A percentile compares a stretch with the other conserved stretches of the same genome.
Evolutionary conservation across 352 stramenopile species (phyloP).

Genomic region (Aphanomyces astaci): DNA sequence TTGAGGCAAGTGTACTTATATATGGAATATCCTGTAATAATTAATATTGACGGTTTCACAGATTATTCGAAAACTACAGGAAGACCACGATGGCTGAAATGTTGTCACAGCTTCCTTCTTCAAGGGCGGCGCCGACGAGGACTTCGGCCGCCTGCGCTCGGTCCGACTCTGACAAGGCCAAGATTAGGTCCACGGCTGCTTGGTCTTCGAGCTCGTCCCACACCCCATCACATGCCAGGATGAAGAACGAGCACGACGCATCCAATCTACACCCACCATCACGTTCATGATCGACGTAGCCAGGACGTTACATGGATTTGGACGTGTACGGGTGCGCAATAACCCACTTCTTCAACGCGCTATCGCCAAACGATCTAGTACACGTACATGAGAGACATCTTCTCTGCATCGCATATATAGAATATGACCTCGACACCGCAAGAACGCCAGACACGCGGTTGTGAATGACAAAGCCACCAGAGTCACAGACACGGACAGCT

Average conservation of each 20-base stretch:
- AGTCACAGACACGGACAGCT: conserved; percentile 42
- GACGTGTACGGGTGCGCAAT: conserved; percentile 39
- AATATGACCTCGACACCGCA: conserved; percentile 61
- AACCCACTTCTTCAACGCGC: conserved; percentile 65
- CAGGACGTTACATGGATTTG: conserved; percentile 33
- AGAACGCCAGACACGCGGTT: conserved; percentile 61
- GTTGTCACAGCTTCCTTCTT: conserved; percentile 59
- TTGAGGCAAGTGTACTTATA: too few relatives aligned
- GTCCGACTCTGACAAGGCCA: conserved; percentile 30
- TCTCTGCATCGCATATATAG: conserved; percentile 28
- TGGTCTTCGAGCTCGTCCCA: conserved; percentile 75
- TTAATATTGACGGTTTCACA: neutral
- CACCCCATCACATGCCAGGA: conserved; percentile 71
- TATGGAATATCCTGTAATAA: conserved; percentile 1
- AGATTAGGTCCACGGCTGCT: conserved; percentile 59
- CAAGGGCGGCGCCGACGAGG: conserved; percentile 47
- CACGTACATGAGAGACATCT: neutral
- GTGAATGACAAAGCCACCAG: conserved; percentile 64
- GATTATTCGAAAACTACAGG: conserved; percentile 23
- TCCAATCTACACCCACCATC: conserved; percentile 32
- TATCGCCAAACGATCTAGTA: conserved; percentile 67
- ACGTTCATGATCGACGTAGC: neutral
- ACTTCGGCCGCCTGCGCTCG: conserved; percentile 41
- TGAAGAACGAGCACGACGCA: conserved; percentile 50
- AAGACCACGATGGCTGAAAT: conserved; percentile 72